Percentiles rank a stretch among this genome's conserved stretches.
Conservation (phyloP, 352 stramenopile genomes). For the Pythium chondricola region DNA sequence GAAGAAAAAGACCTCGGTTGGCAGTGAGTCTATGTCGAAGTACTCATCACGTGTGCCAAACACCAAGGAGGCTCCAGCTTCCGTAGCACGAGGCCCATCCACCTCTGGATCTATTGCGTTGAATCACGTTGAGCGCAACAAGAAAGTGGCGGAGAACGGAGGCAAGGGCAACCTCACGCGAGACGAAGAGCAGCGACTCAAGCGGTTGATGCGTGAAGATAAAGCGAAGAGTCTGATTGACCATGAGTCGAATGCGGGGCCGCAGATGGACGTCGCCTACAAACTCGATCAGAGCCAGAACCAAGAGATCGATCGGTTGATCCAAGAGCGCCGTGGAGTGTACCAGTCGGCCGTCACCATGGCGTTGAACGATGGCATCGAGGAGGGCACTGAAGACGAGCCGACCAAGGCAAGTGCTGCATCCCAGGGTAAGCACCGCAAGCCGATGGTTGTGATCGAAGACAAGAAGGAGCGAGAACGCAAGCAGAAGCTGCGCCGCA, state of each 20-base stretch:
- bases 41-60: too few species aligned
- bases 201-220: conserved; percentile 25
- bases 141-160: conserved; percentile 67
- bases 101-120: neutral
- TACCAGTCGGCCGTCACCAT: conserved; percentile 27
- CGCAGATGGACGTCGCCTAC: conserved; percentile 26
- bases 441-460: conserved; percentile 38
- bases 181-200: conserved; percentile 42
- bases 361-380: conserved; percentile 14
- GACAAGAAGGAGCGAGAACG: conserved; percentile 34
- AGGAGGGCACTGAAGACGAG: conserved; percentile 13
- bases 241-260: neutral
- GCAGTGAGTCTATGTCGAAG: too few species aligned
- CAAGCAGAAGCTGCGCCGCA: conserved; percentile 37
- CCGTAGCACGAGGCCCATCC: neutral
- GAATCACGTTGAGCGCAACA: conserved; percentile 47
- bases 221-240: conserved; percentile 1
- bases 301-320: conserved; percentile 38
- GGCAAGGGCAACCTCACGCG: conserved; percentile 51
- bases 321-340: conserved; percentile 27
- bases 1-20: conserved; percentile 27
- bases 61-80: neutral
- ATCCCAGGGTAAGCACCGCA: conserved; percentile 2
- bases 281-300: conserved; percentile 30
- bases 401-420: neutral